A percentile compares a stretch with the other conserved stretches of the same genome.
Evolutionary conservation across 305 asterid genomes (phyloP).

Genomic region (Rubia balearica): DNA sequence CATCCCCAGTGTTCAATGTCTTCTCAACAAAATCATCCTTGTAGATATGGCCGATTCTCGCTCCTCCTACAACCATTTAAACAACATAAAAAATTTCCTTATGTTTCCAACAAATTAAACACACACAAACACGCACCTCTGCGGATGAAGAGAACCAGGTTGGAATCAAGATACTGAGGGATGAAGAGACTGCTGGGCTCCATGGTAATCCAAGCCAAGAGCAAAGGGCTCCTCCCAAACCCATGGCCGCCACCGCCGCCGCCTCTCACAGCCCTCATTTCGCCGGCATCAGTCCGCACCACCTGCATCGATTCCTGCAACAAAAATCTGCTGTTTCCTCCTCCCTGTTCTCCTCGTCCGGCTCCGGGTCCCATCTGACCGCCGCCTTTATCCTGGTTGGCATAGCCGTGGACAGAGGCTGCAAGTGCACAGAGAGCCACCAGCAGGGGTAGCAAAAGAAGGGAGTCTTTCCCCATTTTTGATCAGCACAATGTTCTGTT

Average conservation of each 20-base stretch:
- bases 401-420: slow-evolving; percentile 20
- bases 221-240: slow-evolving; percentile 35
- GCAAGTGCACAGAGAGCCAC: slow-evolving; percentile 20
- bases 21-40: slow-evolving; percentile 62
- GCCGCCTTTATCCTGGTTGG: slow-evolving; percentile 20
- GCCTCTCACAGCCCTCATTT: slow-evolving; percentile 50
- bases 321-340: slow-evolving; percentile 41
- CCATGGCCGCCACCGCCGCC: slow-evolving; percentile 20
- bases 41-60: slow-evolving; percentile 62
- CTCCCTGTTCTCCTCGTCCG: slow-evolving; percentile 24
- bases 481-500: background rate
- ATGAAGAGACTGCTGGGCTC: slow-evolving; percentile 61
- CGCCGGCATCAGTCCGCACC: slow-evolving; percentile 58
- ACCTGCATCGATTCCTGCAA: slow-evolving; percentile 48
- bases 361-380: slow-evolving; percentile 13
- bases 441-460: slow-evolving; percentile 21
- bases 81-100: background rate
- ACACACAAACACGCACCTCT: slow-evolving; percentile 30
- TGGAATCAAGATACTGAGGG: slow-evolving; percentile 81
- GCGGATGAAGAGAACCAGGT: slow-evolving; percentile 57
- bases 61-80: slow-evolving; percentile 48
- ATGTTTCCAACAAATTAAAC: background rate
- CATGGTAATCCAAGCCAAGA: slow-evolving; percentile 71
- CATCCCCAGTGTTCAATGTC: slow-evolving; percentile 53
- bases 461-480: slow-evolving; percentile 30